Evolutionary conservation across 768 basidiomycete species (phyloP).

Genomic region (Collybia mongolica): DNA sequence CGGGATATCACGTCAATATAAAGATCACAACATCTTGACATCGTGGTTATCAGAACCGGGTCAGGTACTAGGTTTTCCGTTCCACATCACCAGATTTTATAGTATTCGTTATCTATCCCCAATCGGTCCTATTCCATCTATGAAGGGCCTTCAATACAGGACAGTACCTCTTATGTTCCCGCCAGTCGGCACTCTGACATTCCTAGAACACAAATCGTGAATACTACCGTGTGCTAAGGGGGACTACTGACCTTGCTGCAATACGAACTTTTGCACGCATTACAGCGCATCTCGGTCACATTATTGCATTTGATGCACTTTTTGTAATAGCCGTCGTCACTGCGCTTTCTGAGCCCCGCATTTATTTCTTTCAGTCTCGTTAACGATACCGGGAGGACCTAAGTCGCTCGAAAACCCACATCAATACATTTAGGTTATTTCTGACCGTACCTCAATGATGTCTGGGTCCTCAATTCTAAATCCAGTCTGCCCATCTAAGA

Average conservation of each 20-base stretch:
- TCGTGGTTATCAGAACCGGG: no score
- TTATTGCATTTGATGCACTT: slow-evolving; percentile 17
- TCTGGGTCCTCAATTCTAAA: slow-evolving; percentile 19
- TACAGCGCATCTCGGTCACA: not conserved
- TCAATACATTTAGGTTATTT: not conserved
- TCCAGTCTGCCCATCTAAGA: slow-evolving; percentile 18
- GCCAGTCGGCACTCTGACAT: slow-evolving; percentile 19
- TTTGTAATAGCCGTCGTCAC: slow-evolving; percentile 10
- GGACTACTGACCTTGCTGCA: not conserved
- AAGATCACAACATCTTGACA: no score
- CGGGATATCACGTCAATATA: no score
- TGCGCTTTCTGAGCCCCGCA: slow-evolving; percentile 12
- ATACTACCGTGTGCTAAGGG: slow-evolving; percentile 3
- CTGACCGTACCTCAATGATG: slow-evolving; percentile 5
- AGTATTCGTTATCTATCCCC: slow-evolving; percentile 8
- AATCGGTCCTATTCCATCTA: slow-evolving; percentile 21
- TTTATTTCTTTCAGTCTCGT: slow-evolving; percentile 11
- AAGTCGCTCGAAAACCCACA: not conserved
- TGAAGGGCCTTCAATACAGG: slow-evolving; percentile 8
- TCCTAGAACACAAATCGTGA: slow-evolving; percentile 8
- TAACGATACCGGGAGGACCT: not conserved
- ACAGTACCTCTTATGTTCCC: slow-evolving; percentile 13
- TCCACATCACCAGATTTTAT: no score
- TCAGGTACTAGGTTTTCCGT: no score
- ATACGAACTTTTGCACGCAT: not conserved